Base-by-base conservation (phyloP, 2,329 filamentous ascomycete species). In the Penicillium decumbens region DNA sequence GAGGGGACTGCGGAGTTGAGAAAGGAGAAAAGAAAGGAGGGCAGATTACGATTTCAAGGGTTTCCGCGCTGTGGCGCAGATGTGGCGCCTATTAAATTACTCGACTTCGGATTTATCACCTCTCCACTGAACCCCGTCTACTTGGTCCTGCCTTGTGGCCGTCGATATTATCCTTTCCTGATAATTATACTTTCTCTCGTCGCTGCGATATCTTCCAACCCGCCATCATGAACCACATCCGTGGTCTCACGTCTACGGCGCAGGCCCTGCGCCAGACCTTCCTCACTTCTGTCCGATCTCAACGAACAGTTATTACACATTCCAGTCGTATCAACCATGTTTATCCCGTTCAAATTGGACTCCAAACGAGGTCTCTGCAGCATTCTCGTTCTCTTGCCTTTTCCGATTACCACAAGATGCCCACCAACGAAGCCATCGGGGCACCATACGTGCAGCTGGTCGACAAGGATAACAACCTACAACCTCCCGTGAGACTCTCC, bases 401-500 rank as follows among this genome's bases (percentile, higher is more conserved):
- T 18, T 20, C 39, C 55, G 45, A 39, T 33, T 53, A 13, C 49
- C 51, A 40, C 40, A 53, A 47, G 29, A 53, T 38, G 13, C 58
- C 57, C 9, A 50, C 63, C 32, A 64, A 56, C 51, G 69, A 70
- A 53, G 61, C 59, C 35, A 73, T 73, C 41, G 47, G 49, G 13
- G 54, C 64, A 9, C 50, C 58, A 15, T 59, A 54, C 25, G 55
- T 73, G 6, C 69, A 68, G 43, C 30, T 72, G 4, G 69, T 70
- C 38, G 64, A 69, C 28, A 65, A 65, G 18, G 55, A 65, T 29
- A 65, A 65, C 27, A 48, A 55, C 10, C 59, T 73, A 3, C 61
- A 65, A 8, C 50, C 59, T 8, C 65, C 69, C 2, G 53, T 58
- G 20, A 52, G 53, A 27, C 59, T 70, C 6, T 47, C 50, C 1